These are phyloP conservation scores for Yarrowia sp. DNA, from an alignment of 805 yeast species.

Conservation along the genomic window DNA sequence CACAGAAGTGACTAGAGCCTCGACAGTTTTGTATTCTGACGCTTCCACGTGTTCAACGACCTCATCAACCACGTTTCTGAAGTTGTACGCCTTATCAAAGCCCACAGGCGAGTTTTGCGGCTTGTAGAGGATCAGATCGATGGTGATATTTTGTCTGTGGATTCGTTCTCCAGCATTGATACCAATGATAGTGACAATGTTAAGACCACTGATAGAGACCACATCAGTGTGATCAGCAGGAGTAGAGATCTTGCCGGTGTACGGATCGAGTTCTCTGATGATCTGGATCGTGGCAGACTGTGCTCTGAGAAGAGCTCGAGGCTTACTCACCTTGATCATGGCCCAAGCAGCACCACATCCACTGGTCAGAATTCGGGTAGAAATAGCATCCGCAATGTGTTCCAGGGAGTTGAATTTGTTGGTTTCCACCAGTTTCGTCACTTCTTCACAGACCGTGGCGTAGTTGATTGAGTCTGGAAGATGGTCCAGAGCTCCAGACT, in stretches of 20 bases:
- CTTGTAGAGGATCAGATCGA: constrained; percentile 51
- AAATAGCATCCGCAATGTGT: constrained; percentile 47
- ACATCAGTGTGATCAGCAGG: constrained; percentile 35
- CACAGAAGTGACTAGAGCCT: constrained; percentile 76
- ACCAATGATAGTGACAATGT: constrained; percentile 77
- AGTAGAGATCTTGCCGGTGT: constrained; percentile 24
- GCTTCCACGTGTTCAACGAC: constrained; percentile 62
- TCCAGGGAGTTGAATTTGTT: constrained; percentile 41
- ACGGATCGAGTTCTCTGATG: constrained; percentile 35
- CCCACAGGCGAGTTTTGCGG: constrained; percentile 17
- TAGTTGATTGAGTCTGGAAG: constrained; percentile 80
- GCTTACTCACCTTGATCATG: constrained; percentile 43
- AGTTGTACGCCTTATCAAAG: constrained; percentile 35
- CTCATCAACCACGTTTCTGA: constrained; percentile 46
- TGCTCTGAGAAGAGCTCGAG: constrained; percentile 59
- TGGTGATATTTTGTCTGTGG: constrained; percentile 68
- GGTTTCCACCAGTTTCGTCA: constrained; percentile 51
- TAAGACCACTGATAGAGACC: constrained; percentile 49
- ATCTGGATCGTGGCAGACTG: constrained; percentile 46
- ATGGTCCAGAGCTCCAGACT: constrained; percentile 80
- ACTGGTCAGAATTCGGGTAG: constrained; percentile 44
- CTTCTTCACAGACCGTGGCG: constrained; percentile 71
- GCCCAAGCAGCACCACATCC: constrained; percentile 47
- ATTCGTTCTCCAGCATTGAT: constrained; percentile 87
- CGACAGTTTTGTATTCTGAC: constrained; percentile 88